Base-by-base conservation (phyloP, 2,329 filamentous ascomycete species). In the Macrophomina phaseolina region DNA sequence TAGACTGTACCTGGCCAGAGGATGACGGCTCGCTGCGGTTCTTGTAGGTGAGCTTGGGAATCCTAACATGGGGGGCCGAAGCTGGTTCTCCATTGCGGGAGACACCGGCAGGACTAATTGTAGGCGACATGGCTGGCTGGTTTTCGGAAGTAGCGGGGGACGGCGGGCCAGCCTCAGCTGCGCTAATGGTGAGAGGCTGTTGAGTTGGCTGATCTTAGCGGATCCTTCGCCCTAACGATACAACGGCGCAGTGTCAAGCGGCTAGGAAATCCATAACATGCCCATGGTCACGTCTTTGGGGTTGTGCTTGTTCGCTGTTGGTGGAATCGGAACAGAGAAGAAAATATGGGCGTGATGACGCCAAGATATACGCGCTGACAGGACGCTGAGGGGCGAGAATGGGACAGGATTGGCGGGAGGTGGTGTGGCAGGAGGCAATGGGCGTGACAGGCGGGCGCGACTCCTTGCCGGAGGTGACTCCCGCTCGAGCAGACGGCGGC, bases 31-130 rank as follows among this genome's bases (percentile, higher is more conserved):
- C 45, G 42, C 58, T 49, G 55, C 48, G 67, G 36, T 64, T 66
- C 36, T 42, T 62, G 36, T 66, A 68, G 4, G 64, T 67, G 38
- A 68, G 55, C 28, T 40, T 62, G 4, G 67, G 63, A 12, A 58
- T 64, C 16, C 58, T 42, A 23, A 23, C 18, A 8, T 38, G 45
- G 18, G 46, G 28, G 30, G 38, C 64, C 28, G 45, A 46, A 14
- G 55, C 32, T 9, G 55, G 40, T 36, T 62, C 23, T 38, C 51
- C 16, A 49, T 32, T 52, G 18, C 52, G 36, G 23, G 48, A 48
- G 40, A 52, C 5, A 34, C 40, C 40, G 46, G 30, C 14, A 34
- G 28, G 40, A 48, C 30, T 46, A 46, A 46, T 61, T 34, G 56
- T 16, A 48, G 40, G 12, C 36, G 58, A 30, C 58, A 49, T 62